phyloP scores from a whole-genome alignment of 768 basidiomycete species.

The Trametes maxima region DNA sequence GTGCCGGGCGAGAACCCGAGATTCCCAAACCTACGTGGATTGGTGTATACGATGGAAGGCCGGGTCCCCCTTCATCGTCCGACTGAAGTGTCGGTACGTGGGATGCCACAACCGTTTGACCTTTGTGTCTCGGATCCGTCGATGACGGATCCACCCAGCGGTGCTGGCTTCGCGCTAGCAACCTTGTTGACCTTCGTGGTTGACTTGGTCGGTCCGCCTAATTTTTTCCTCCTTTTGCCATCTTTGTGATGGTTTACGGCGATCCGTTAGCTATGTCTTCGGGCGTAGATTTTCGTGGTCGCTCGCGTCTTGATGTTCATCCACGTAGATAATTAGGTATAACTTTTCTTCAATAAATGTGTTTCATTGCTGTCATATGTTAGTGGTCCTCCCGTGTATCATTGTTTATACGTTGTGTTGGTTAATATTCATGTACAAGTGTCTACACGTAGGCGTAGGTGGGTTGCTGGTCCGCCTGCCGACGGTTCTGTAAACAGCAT shows the following conservation, averaged over 20 bases:
- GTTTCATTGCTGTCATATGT: neutral
- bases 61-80: neutral
- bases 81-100: neutral
- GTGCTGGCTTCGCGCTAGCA: conserved; percentile 7
- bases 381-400: neutral
- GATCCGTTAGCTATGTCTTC: conserved; percentile 15
- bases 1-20: too few relatives aligned
- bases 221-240: conserved; percentile 37
- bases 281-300: conserved; percentile 10
- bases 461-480: too few relatives aligned
- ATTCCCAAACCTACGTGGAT: too few relatives aligned
- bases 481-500: too few relatives aligned
- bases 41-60: too few relatives aligned
- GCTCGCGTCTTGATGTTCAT: neutral
- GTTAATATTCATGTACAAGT: too few relatives aligned
- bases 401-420: too few relatives aligned
- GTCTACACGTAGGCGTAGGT: too few relatives aligned
- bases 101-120: conserved; percentile 2
- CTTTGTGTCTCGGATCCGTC: neutral
- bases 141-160: neutral
- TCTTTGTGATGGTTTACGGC: conserved; percentile 37
- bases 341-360: neutral
- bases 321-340: neutral
- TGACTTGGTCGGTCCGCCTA: conserved; percentile 27
- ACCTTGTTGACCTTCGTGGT: neutral